A percentile compares a stretch with the other conserved stretches of the same genome.
Evolutionary conservation across 2,329 filamentous ascomycete species (phyloP).

Genomic region (Tolypocladium inflatum): DNA sequence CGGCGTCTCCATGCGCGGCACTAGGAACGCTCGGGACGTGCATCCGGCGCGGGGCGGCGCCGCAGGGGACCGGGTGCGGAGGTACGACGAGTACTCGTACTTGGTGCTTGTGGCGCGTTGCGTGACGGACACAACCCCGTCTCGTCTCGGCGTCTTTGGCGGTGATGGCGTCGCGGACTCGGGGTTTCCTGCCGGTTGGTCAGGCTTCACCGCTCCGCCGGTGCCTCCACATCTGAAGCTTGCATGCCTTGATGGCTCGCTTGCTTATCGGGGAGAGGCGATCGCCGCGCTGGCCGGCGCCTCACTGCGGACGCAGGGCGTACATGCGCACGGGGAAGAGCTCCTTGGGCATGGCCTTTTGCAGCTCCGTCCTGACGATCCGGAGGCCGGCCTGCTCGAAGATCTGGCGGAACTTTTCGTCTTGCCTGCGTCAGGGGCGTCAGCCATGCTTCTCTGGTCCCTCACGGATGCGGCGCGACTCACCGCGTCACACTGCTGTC

Average conservation of each 20-base stretch:
- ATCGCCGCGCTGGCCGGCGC: neutral
- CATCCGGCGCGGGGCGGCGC: neutral
- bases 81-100: neutral
- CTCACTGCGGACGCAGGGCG: slow-evolving; percentile 37
- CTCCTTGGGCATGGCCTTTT: slow-evolving; percentile 48
- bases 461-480: slow-evolving; percentile 1
- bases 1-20: neutral
- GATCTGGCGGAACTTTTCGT: slow-evolving; percentile 57
- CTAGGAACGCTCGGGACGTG: slow-evolving; percentile 1
- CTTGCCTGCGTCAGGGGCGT: slow-evolving; percentile 36
- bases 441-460: neutral
- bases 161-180: neutral
- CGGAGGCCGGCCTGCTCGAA: slow-evolving; percentile 60
- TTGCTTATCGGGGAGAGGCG: neutral
- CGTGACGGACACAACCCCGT: neutral
- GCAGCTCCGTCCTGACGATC: slow-evolving; percentile 57
- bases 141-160: neutral
- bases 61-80: neutral
- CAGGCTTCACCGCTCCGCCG: neutral
- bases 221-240: neutral
- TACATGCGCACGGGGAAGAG: slow-evolving; percentile 70
- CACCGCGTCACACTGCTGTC: slow-evolving; percentile 67
- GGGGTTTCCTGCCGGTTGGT: neutral
- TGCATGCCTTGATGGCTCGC: neutral
- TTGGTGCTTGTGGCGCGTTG: neutral